Evolutionary conservation across 352 stramenopile genomes (phyloP), one percentile per base, ranked within the genome.

Genomic region (Phytophthora pistaciae): DNA sequence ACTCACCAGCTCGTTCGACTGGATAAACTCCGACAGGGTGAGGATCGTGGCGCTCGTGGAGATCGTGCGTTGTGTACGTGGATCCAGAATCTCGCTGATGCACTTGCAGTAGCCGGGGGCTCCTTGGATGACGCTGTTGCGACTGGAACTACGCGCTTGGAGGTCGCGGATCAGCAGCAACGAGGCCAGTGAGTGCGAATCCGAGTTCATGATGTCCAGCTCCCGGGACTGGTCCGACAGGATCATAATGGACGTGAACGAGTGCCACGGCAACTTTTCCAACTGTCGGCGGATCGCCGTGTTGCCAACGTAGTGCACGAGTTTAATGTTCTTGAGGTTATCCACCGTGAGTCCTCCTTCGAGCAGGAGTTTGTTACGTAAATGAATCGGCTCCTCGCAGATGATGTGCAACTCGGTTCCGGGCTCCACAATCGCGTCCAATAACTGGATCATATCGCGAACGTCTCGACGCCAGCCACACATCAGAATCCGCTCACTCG

Each of bases 401-500:
- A 96, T 79, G 38, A 96, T 89, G 56, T 93, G 84, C 1, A 97
- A 63, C 56, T 94, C 83, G 0, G 79, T 92, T 16, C 63, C 77
- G 7, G 68, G 64, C 16, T 71, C 42, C 16, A 93, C 87, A 20
- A 94, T 65, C 10, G 82, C 77, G 53, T 97, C 87, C 14, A 97
- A 78, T 21, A 94, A 60, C 23, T 79, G 66, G 52, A 97, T 92
- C 77, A 97, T 94, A 42, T 97, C 89, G 40, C 88, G 86, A 53
- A 97, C 85, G 59, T 97, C 90, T 21, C 90, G 83, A 31, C 89
- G 84, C 90, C 90, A 97, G 0, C 90, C 90, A 40, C 84, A 95
- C 70, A 97, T 92, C 23, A 97, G 62, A 48, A 96, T 89, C 8
- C 75, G 74, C 50, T 97, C 87, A 7, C 70, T 56, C 29, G 63